These are phyloP conservation scores for Linum trigynum DNA, from an alignment of 345 rosid species.

Conservation along the genomic window DNA sequence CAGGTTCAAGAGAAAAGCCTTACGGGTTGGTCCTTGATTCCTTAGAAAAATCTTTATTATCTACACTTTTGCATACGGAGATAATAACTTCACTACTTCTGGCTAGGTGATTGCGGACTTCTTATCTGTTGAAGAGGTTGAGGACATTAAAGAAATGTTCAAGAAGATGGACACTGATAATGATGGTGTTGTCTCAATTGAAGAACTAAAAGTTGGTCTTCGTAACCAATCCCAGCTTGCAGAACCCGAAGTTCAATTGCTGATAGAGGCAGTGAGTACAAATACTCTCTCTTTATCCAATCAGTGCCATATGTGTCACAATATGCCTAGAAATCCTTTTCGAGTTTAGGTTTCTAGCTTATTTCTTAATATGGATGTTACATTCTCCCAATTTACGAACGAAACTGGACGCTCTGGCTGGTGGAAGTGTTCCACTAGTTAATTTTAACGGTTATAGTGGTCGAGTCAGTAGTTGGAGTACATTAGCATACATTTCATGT, in stretches of 20 bases:
- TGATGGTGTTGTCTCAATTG: constrained; percentile 78
- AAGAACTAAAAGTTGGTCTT: constrained; percentile 88
- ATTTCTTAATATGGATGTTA: no score
- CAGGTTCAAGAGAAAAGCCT: constrained; percentile 99
- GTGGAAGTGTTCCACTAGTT: no score
- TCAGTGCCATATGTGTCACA: neutral
- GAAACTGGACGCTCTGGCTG: no score
- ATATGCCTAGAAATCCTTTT: no score
- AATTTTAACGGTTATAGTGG: no score
- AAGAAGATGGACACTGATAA: constrained; percentile 86
- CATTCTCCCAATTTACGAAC: no score
- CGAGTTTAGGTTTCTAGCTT: no score
- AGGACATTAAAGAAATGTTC: constrained; percentile 87
- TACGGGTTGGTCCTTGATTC: constrained; percentile 58
- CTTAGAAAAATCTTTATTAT: neutral
- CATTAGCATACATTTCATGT: constrained; percentile 6
- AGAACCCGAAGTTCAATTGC: constrained; percentile 92
- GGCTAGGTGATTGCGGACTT: constrained; percentile 91
- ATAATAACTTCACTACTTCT: constrained; percentile 8
- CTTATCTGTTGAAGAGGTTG: constrained; percentile 83
- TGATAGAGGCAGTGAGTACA: constrained; percentile 84
- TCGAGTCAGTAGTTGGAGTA: no score
- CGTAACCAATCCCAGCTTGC: constrained; percentile 72
- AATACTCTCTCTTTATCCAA: neutral
- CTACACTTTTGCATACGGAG: neutral